Evolutionary conservation across 2,329 filamentous ascomycete genomes (phyloP), one percentile per base, ranked within the genome.

Genomic region (Huntiella omanensis): DNA sequence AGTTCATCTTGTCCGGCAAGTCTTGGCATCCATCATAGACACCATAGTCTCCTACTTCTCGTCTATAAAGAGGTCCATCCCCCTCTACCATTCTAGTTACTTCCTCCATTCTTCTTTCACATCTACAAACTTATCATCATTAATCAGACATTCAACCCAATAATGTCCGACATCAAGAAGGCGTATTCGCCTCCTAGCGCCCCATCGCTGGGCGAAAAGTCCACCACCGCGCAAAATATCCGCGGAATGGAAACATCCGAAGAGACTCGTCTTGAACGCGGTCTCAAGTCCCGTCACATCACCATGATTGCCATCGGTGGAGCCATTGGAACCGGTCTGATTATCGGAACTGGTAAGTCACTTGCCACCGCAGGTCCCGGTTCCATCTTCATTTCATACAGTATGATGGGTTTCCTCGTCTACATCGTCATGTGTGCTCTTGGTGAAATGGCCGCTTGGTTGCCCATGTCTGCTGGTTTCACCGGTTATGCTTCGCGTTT

Each of bases 391-490:
- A 79, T 85, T 58, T 77, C 77, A 7, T 85, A 84, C 62, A 67
- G 72, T 34, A 59, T 80, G 51, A 71, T 83, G 53, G 80, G 80
- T 53, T 62, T 79, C 40, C 62, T 91, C 50, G 83, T 88, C 53
- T 91, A 77, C 60, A 64, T 85, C 37, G 83, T 91, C 54, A 86
- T 91, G 81, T 77, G 77, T 49, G 78, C 74, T 48, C 73, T 91
- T 3, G 83, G 83, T 52, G 83, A 88, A 61, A 91, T 91, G 81
- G 81, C 83, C 6, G 73, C 83, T 45, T 91, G 81, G 80, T 61
- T 91, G 33, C 83, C 83, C 43, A 68, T 86, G 55, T 73, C 75
- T 46, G 75, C 80, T 57, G 83, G 83, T 54, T 92, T 91, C 61
- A 82, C 82, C 50, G 81, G 81, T 55, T 91, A 87, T 57, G 82